Evolutionary conservation across 306 rosid species (phyloP), one percentile per base, ranked within the genome.

Genomic region (Lagenaria siceraria): DNA sequence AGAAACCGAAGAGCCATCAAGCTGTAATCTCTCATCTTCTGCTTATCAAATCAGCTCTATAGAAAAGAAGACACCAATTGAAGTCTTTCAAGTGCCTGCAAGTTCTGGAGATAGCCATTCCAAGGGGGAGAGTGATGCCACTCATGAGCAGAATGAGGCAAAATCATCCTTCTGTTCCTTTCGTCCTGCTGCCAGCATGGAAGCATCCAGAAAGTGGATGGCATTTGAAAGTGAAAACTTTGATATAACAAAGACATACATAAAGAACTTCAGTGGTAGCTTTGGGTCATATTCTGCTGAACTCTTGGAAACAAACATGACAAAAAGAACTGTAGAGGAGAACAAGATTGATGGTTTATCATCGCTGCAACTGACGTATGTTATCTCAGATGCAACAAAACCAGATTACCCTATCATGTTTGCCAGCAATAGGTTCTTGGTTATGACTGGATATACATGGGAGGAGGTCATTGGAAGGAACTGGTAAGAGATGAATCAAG

Each of bases 341-440:
- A 96, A 88, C 71, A 62, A 92, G 85, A 90, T 84, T 80, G 88
- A 80, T 7, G 96, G 92, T 22, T 36, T 94, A 86, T 77, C 90
- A 0, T 80, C 89, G 14, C 85, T 90, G 56, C 98, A 92, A 56
- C 96, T 90, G 81, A 89, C 97, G 3, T 95, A 90, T 83, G 98
- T 95, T 77, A 97, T 95, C 59, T 92, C 98, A 0, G 97, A 95
- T 81, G 97, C 97, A 51, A 86, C 92, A 22, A 95, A 90, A 75
- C 97, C 98, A 27, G 98, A 95, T 31, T 89, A 89, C 64, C 98
- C 98, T 6, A 95, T 95, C 53, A 11, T 95, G 89, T 95, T 82
- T 83, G 97, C 98, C 22, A 95, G 98, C 77, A 84, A 86, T 74
- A 95, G 96, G 5, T 95, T 95, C 78, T 92, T 92, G 58, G 56